Evolutionary conservation across 2,329 filamentous ascomycete genomes (phyloP).

Genomic region (Shiraia bambusicola): DNA sequence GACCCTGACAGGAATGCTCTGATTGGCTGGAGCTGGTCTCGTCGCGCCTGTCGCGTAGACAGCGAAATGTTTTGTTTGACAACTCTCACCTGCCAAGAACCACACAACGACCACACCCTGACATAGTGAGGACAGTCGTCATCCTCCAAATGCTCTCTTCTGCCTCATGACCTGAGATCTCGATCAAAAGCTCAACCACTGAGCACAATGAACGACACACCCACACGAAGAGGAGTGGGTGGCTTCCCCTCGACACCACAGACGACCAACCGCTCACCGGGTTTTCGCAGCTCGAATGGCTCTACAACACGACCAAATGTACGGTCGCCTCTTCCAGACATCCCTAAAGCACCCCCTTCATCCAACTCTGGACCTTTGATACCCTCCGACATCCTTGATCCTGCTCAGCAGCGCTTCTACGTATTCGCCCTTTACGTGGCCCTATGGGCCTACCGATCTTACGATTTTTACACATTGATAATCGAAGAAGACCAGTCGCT

Average conservation of each 20-base stretch:
- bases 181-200: slow-evolving; percentile 17
- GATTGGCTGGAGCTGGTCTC: slow-evolving; percentile 25
- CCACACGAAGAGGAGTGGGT: slow-evolving; percentile 69
- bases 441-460: slow-evolving; percentile 79
- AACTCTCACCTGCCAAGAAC: slow-evolving; percentile 10
- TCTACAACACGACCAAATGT: slow-evolving; percentile 38
- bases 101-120: slow-evolving; percentile 2
- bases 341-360: slow-evolving; percentile 27
- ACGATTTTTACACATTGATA: slow-evolving; percentile 77
- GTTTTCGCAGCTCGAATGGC: slow-evolving; percentile 25
- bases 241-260: slow-evolving; percentile 76
- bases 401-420: slow-evolving; percentile 87
- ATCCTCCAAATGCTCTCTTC: slow-evolving; percentile 3
- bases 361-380: slow-evolving; percentile 64
- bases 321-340: slow-evolving; percentile 35
- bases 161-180: slow-evolving; percentile 23
- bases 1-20: slow-evolving; percentile 9
- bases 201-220: slow-evolving; percentile 80
- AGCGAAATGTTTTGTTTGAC: slow-evolving; percentile 32
- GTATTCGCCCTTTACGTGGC: slow-evolving; percentile 75
- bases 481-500: slow-evolving; percentile 86
- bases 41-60: slow-evolving; percentile 27
- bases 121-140: not conserved
- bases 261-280: slow-evolving; percentile 44
- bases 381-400: slow-evolving; percentile 78